phyloP scores from a whole-genome alignment of 352 stramenopile species.

The Hyphochytrium catenoides region DNA sequence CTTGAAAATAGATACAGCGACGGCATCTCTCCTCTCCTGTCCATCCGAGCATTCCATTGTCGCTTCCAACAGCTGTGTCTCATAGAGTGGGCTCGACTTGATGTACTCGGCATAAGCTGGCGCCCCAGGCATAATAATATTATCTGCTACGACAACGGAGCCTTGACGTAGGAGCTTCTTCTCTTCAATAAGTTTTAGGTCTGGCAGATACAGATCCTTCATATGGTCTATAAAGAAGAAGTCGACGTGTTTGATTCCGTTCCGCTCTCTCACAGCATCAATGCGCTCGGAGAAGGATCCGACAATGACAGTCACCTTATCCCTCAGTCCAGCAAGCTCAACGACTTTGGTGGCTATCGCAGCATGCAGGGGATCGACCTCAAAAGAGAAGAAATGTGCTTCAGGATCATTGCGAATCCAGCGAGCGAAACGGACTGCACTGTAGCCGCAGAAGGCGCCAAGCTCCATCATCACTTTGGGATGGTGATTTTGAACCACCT shows the following conservation, averaged over 20 bases:
- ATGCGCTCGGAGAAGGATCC: conserved; percentile 18
- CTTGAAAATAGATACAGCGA: no score
- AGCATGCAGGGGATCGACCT: conserved; percentile 14
- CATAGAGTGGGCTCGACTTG: conserved; percentile 7
- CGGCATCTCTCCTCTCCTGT: no score
- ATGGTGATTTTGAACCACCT: conserved; percentile 15
- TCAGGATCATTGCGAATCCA: conserved; percentile 10
- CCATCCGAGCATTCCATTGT: no score
- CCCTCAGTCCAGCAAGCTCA: conserved; percentile 15
- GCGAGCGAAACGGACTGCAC: conserved; percentile 17
- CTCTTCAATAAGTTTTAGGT: conserved; percentile 20
- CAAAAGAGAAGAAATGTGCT: conserved; percentile 20
- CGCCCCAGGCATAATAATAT: conserved; percentile 13
- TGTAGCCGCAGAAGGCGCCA: conserved; percentile 18
- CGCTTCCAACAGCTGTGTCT: no score
- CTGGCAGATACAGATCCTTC: conserved; percentile 18
- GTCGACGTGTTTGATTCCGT: conserved; percentile 13
- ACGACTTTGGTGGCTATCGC: conserved; percentile 18
- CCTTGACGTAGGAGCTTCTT: conserved; percentile 16
- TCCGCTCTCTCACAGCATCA: conserved; percentile 10
- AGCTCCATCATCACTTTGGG: conserved; percentile 19
- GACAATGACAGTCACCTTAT: conserved; percentile 21
- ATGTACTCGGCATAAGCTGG: conserved; percentile 19
- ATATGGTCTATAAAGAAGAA: conserved; percentile 26
- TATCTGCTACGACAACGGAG: conserved; percentile 17